Percentiles rank a stretch among this genome's conserved stretches.
Conservation (phyloP, 2,329 filamentous ascomycete genomes). For the Botrytis elliptica region DNA sequence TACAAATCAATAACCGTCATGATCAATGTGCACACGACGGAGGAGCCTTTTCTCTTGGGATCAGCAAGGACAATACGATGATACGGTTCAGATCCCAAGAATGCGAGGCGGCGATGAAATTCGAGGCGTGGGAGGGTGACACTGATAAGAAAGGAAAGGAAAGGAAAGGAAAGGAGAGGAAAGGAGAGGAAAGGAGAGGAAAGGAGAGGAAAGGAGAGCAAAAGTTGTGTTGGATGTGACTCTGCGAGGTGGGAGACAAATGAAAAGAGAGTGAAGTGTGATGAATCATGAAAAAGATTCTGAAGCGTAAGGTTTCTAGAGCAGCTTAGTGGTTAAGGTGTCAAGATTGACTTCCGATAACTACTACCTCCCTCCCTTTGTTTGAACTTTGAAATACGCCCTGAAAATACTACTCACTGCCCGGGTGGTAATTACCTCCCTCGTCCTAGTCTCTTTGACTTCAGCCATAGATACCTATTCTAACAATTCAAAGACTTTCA, state of each 20-base stretch:
- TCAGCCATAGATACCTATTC: background rate
- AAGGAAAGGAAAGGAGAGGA: background rate
- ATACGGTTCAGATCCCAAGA: background rate
- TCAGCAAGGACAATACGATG: background rate
- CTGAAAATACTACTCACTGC: background rate
- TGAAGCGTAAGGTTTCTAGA: background rate
- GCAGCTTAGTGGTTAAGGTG: background rate
- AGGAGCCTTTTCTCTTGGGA: background rate
- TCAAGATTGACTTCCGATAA: background rate
- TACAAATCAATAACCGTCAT: background rate
- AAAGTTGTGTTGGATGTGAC: background rate
- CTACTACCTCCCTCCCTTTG: too few relatives aligned
- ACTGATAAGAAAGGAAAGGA: background rate
- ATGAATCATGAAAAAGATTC: background rate
- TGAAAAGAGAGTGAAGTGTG: background rate
- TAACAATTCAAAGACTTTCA: background rate
- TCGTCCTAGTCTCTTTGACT: background rate
- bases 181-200: too few relatives aligned
- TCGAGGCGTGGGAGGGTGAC: constrained; percentile 2
- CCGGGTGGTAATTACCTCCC: background rate
- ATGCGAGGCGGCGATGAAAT: background rate
- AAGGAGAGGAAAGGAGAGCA: background rate
- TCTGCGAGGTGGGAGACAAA: background rate
- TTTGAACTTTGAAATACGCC: background rate
- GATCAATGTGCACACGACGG: background rate